Base-by-base conservation (phyloP, 75 land plant genomes). In the Gnetum montanum region DNA sequence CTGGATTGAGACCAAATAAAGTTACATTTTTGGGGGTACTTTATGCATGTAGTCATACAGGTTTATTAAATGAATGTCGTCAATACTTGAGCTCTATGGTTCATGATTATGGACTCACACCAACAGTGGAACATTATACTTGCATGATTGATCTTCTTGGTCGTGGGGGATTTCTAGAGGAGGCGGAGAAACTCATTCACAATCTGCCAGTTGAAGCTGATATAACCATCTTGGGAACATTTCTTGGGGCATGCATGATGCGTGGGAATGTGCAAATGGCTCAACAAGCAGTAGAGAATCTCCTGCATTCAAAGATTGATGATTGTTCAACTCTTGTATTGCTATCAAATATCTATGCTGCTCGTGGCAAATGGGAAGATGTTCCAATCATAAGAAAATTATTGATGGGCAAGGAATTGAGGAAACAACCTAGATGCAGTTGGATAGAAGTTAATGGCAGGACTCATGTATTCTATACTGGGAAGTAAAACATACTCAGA, bases 141-240 rank as follows among this genome's bases (percentile, higher is more conserved):
- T 72, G 76, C 64, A 76, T 81, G 77, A 50, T 81, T 46, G 80
- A 72, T 59, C 57, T 76, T 28, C 68, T 81, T 35, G 66, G 69
- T 8, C 61, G 64, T 43, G 67, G 66, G 31, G 78, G 82, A 7
- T 16, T 4, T 7, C 58, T 74, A 22, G 46, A 65, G 41, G 71
- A 70, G 24, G 74, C 68, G 22, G 58, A 74, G 63, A 5, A 43
- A 31, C 45, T 77, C 44, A 67, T 78, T 40, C 26, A 31, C 24
- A 44, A 62, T 3, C 67, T 82, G 74, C 81, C 75, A 63, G 63
- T 50, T 54, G 55, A 67, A 23, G 58, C 72, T 15, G 54, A 70
- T 62, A 31, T 52, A 19, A 60, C 57, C 3, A 61, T 54, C 25
- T 65, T 65, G 72, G 19, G 41, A 6, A 48, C 74, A 12, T 61